A percentile compares a stretch with the other conserved stretches of the same genome.
Conservation (phyloP, 192 early-diverging fungal genomes). For the Coemansia guatemalensis region DNA sequence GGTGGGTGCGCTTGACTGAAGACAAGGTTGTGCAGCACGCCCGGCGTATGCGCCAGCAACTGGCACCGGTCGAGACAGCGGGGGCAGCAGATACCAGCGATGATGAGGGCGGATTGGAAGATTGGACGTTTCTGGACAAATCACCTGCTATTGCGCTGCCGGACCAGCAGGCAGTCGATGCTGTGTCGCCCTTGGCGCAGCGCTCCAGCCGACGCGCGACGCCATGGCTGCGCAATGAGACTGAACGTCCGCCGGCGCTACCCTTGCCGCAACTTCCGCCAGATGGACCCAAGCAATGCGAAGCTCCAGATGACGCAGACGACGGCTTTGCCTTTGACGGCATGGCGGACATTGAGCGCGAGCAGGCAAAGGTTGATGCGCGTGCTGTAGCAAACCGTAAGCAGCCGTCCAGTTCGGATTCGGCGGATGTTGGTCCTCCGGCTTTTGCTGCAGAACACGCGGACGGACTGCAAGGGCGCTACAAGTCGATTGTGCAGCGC, state of each 20-base stretch:
- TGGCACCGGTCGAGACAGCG: constrained; percentile 1
- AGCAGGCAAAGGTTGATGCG: constrained; percentile 26
- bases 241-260: neutral
- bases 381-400: neutral
- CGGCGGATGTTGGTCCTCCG: neutral
- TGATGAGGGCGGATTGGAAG: constrained; percentile 13
- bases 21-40: constrained; percentile 17
- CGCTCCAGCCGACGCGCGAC: constrained; percentile 4
- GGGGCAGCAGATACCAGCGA: neutral
- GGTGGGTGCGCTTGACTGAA: constrained; percentile 35
- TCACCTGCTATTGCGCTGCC: constrained; percentile 2
- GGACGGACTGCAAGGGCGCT: constrained; percentile 16
- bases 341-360: constrained; percentile 36
- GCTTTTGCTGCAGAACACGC: too few relatives aligned
- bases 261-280: constrained; percentile 8
- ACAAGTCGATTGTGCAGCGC: constrained; percentile 28
- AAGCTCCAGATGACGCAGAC: constrained; percentile 2
- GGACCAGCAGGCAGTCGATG: neutral
- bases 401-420: neutral
- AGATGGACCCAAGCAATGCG: neutral
- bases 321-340: constrained; percentile 40
- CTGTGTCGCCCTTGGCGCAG: neutral
- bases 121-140: constrained; percentile 48
- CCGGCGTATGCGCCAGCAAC: constrained; percentile 10
- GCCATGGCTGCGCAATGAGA: too few relatives aligned